Evolutionary conservation across 306 rosid species (phyloP), one percentile per base, ranked within the genome.

Genomic region (Glycine tomentella): DNA sequence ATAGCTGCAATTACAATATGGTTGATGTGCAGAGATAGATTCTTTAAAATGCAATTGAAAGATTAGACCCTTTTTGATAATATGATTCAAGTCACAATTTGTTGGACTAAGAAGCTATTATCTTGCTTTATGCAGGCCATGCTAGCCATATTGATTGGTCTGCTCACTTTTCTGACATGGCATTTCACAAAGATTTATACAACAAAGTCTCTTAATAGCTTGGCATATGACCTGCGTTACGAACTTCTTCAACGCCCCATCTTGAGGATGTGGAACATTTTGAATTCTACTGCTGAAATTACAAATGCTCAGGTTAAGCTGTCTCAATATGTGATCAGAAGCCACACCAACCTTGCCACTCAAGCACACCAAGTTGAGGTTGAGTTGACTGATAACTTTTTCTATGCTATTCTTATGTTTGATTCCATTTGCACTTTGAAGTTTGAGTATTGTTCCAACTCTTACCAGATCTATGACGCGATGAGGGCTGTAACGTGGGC

Each of bases 221-320:
- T 95, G 76, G 99, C 99, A 3, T 95, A 91, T 77, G 98, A 92
- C 61, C 94, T 95, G 55, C 98, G 99, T 31, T 90, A 90, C 10
- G 99, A 95, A 74, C 91, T 95, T 84, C 94, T 95, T 0, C 99
- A 95, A 68, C 97, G 99, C n/a, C 99, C 99, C 17, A 81, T 95
- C 81, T 85, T 93, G 87, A 81, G 98, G 86, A 95, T 95, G 99
- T 95, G 98, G 98, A 89, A 91, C 89, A 91, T 95, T 86, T 84
- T 95, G 86, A 95, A 95, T 80, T 91, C 99, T 15, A 91, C 99
- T n/a, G 56, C 98, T 12, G 99, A 95, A 83, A 93, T 95, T 49
- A 95, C 99, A 64, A 74, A 85, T 34, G 90, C 96, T 25, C 99
- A 93, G 84, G 97, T 93, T 73, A 92, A 88, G 89, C 87, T 95